These are phyloP conservation scores for Neostapfia colusana DNA, from an alignment of 176 grass and related monocot genomes.

Conservation along the genomic window DNA sequence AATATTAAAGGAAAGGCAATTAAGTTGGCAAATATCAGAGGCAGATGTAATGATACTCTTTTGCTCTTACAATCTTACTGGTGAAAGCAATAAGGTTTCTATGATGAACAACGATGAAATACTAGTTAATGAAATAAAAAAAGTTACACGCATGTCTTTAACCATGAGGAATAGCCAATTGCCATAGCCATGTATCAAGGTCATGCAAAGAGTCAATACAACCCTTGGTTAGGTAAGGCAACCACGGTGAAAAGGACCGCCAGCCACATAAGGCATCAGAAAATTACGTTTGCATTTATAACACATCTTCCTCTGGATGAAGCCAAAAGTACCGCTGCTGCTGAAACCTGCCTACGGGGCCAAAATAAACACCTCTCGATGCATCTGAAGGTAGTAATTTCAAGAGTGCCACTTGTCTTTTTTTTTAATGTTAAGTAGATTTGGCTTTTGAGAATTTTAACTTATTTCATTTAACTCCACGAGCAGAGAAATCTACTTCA, in stretches of 20 bases:
- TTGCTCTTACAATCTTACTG: background rate
- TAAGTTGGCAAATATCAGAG: background rate
- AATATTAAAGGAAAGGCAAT: background rate
- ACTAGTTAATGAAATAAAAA: slow-evolving; percentile 1
- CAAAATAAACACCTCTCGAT: background rate
- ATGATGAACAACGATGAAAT: background rate
- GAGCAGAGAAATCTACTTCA: background rate
- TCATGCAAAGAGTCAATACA: background rate
- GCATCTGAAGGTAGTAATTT: background rate
- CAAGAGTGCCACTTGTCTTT: background rate
- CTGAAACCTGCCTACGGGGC: background rate
- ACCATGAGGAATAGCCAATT: background rate
- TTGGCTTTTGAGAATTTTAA: background rate
- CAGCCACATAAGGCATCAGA: background rate
- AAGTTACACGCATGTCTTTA: background rate
- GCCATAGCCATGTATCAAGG: background rate
- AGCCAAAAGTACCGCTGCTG: background rate
- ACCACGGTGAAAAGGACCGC: background rate
- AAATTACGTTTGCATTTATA: background rate
- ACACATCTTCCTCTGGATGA: background rate
- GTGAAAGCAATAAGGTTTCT: background rate
- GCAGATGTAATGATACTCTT: background rate
- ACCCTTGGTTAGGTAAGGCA: background rate
- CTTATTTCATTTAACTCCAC: background rate
- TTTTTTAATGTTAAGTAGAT: background rate